Percentiles rank a stretch among this genome's conserved stretches.
Conservation (phyloP, 1,139 yeast genomes). For the Suhomyces bribrorum region DNA sequence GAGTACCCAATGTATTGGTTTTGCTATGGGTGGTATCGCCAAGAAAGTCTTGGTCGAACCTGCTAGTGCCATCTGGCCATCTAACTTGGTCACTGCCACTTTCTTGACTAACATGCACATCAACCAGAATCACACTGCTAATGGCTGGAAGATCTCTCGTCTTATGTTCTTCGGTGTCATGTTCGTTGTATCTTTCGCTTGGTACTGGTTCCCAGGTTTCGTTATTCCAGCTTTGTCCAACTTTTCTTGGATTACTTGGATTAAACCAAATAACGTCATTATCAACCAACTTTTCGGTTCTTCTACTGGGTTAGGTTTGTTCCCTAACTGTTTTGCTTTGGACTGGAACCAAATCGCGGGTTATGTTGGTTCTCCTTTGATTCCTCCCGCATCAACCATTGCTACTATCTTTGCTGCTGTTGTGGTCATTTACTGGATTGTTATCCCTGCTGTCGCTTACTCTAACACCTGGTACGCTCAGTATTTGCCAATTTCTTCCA, state of each 20-base stretch:
- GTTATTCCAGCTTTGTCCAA: slow-evolving; percentile 24
- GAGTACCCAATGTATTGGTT: slow-evolving; percentile 63
- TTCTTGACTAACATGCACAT: slow-evolving; percentile 62
- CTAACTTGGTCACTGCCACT: slow-evolving; percentile 48
- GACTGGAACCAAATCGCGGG: slow-evolving; percentile 53
- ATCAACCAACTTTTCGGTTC: slow-evolving; percentile 66
- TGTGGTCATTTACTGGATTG: slow-evolving; percentile 40
- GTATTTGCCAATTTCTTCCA: slow-evolving; percentile 45
- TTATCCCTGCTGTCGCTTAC: slow-evolving; percentile 45
- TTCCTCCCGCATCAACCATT: slow-evolving; percentile 64
- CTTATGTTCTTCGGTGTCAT: slow-evolving; percentile 34
- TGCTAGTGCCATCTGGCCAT: slow-evolving; percentile 68
- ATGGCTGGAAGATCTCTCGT: slow-evolving; percentile 45
- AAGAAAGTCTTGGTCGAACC: slow-evolving; percentile 61
- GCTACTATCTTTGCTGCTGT: slow-evolving; percentile 44
- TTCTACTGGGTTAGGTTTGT: slow-evolving; percentile 58
- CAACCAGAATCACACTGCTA: slow-evolving; percentile 56
- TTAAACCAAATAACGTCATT: slow-evolving; percentile 40
- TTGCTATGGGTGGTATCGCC: slow-evolving; percentile 63
- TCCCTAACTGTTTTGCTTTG: slow-evolving; percentile 50
- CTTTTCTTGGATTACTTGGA: slow-evolving; percentile 36
- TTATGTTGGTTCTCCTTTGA: slow-evolving; percentile 63
- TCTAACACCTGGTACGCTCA: slow-evolving; percentile 46
- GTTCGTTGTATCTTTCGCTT: slow-evolving; percentile 30
- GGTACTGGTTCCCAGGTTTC: slow-evolving; percentile 48